Percentiles rank a stretch among this genome's conserved stretches.
phyloP scores from a whole-genome alignment of 2,329 filamentous ascomycete genomes.

The Aureobasidium sp. region DNA sequence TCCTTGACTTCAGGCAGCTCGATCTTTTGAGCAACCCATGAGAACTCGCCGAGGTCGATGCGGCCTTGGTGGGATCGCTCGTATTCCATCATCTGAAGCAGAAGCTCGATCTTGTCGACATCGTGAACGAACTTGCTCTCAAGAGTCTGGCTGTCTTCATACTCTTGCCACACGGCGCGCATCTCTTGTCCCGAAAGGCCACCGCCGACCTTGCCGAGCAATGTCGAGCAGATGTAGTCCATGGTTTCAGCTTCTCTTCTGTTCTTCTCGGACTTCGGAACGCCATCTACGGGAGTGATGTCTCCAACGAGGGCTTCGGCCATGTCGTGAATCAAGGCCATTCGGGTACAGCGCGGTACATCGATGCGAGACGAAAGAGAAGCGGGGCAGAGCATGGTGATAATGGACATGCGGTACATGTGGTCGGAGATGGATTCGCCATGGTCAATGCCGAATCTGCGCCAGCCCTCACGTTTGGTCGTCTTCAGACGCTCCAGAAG shows the following conservation, averaged over 20 bases:
- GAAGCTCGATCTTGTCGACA: slow-evolving; percentile 90
- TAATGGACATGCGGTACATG: slow-evolving; percentile 99
- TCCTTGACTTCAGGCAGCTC: slow-evolving; percentile 66
- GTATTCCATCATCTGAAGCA: slow-evolving; percentile 95
- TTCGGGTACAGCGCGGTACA: slow-evolving; percentile 76
- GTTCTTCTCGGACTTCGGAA: slow-evolving; percentile 81
- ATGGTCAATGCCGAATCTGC: slow-evolving; percentile 65
- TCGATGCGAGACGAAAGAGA: slow-evolving; percentile 64
- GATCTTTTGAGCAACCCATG: slow-evolving; percentile 66
- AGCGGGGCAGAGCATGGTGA: slow-evolving; percentile 83
- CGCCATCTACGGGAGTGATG: slow-evolving; percentile 85
- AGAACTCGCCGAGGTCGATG: slow-evolving; percentile 79
- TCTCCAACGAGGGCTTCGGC: slow-evolving; percentile 91
- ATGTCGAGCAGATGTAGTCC: slow-evolving; percentile 70
- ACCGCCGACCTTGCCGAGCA: slow-evolving; percentile 69
- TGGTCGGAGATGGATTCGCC: slow-evolving; percentile 95
- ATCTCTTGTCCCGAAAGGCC: slow-evolving; percentile 63
- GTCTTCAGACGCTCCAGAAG: slow-evolving; percentile 91
- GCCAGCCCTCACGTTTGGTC: slow-evolving; percentile 93
- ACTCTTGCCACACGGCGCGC: slow-evolving; percentile 81
- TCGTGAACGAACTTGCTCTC: slow-evolving; percentile 92
- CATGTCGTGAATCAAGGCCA: slow-evolving; percentile 97
- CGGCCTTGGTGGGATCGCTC: slow-evolving; percentile 60
- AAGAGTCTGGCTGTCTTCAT: slow-evolving; percentile 76
- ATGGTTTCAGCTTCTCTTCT: slow-evolving; percentile 81